phyloP scores from a whole-genome alignment of 2,329 filamentous ascomycete genomes.

The Colletotrichum sp. region DNA sequence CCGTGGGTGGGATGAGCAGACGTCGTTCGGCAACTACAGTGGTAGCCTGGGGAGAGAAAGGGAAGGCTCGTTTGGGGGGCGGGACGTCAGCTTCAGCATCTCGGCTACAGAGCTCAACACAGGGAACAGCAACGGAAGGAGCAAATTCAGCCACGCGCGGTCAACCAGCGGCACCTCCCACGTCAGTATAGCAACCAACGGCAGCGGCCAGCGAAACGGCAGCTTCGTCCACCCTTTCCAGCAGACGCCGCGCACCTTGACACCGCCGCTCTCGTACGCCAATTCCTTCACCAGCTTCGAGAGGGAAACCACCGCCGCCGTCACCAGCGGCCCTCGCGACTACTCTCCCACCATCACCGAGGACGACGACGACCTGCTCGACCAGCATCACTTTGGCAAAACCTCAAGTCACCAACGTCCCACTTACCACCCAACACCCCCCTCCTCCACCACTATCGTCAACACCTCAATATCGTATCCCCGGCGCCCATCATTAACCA shows the following conservation, averaged over 20 bases:
- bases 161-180: constrained; percentile 64
- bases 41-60: constrained; percentile 29
- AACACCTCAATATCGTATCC: constrained; percentile 26
- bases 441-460: constrained; percentile 26
- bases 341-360: constrained; percentile 62
- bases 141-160: constrained; percentile 58
- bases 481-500: constrained; percentile 41
- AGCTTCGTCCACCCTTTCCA: constrained; percentile 68
- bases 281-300: constrained; percentile 60
- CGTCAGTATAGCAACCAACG: constrained; percentile 58
- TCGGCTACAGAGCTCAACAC: constrained; percentile 34
- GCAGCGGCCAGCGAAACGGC: constrained; percentile 51
- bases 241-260: constrained; percentile 65
- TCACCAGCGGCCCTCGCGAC: constrained; percentile 41
- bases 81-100: constrained; percentile 54
- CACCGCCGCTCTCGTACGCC: constrained; percentile 62
- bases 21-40: constrained; percentile 11
- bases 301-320: constrained; percentile 24
- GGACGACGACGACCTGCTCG: constrained; percentile 45
- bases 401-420: background rate
- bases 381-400: constrained; percentile 1
- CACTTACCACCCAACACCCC: constrained; percentile 23
- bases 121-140: constrained; percentile 25
- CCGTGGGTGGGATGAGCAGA: constrained; percentile 40
- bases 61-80: constrained; percentile 23